Evolutionary conservation across 176 grass and related monocot species (phyloP), one percentile per base, ranked within the genome.

Genomic region (Oryza punctata): DNA sequence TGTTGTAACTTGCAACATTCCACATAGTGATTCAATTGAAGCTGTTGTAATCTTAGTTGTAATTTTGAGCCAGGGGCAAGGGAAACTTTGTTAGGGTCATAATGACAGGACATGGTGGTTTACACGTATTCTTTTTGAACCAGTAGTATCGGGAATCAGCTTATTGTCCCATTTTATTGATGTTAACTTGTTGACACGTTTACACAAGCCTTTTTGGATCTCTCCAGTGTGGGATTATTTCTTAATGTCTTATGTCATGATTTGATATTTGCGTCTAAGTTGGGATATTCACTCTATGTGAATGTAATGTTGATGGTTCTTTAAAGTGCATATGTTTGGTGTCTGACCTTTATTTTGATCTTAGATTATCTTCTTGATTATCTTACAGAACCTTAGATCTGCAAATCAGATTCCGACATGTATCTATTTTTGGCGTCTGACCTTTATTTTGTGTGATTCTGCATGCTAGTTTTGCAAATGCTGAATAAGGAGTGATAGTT

Each of bases 21-120:
- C 16, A 7, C 14, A 54, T 54, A 54, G 7, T 44, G 30, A 37
- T 77, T 81, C 43, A 13, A 16, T 27, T 89, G 43, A 89, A 67
- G 41, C 54, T 86, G 74, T 78, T 86, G 66, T 85, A 32, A 77
- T 67, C 32, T 44, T 30, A 81, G 52, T 54, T 35, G 25, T 63
- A 29, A 63, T 69, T 70, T 60, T 28, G 47, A 76, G 63, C 73
- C 47, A 19, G 12, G 8, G 44, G 64, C 25, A 47, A 79, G 44
- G 67, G 61, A 63, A 59, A 54, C 88, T 85, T 85, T 44, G n/a
- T 63, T 23, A 74, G 33, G 9, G 70, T 21, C 89, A 91, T 91
- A 88, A 85, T 73, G 40, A 67, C 38, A 75, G 59, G 24, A 66
- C 81, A 57, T 84, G 65, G 33, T 35, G 1, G 28, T 1, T 33